A percentile compares a stretch with the other conserved stretches of the same genome.
phyloP scores from a whole-genome alignment of 2,329 filamentous ascomycete species.

The Blastomyces gilchristii region DNA sequence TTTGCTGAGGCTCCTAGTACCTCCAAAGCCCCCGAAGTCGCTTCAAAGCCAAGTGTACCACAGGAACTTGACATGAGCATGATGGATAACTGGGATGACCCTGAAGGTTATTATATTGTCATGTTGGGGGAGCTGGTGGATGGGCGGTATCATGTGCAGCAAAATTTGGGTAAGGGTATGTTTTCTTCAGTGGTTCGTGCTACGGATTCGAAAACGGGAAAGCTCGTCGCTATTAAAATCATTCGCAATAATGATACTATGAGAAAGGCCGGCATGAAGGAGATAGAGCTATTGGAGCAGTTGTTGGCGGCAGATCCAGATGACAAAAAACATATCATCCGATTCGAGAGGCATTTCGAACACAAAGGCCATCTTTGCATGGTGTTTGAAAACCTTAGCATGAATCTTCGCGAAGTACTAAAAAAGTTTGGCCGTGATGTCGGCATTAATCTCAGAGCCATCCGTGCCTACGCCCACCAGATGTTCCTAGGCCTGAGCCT shows the following conservation, averaged over 20 bases:
- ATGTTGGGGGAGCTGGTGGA: slow-evolving; percentile 85
- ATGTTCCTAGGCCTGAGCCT: slow-evolving; percentile 84
- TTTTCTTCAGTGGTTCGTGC: slow-evolving; percentile 94
- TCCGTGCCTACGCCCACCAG: slow-evolving; percentile 82
- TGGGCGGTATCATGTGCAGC: slow-evolving; percentile 77
- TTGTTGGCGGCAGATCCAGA: slow-evolving; percentile 77
- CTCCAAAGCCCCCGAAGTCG: slow-evolving; percentile 41
- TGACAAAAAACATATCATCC: slow-evolving; percentile 83
- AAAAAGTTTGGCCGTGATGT: slow-evolving; percentile 94
- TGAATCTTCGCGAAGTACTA: slow-evolving; percentile 86
- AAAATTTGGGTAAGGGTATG: slow-evolving; percentile 83
- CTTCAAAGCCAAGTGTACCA: slow-evolving; percentile 42
- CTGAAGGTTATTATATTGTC: slow-evolving; percentile 93
- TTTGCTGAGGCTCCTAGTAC: slow-evolving; percentile 63
- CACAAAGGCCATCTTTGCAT: slow-evolving; percentile 94
- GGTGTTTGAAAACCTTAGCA: slow-evolving; percentile 86
- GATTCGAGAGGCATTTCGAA: slow-evolving; percentile 77
- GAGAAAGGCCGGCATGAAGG: slow-evolving; percentile 81
- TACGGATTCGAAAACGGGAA: slow-evolving; percentile 61
- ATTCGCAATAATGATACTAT: slow-evolving; percentile 94
- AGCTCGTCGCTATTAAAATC: slow-evolving; percentile 90
- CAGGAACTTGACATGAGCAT: slow-evolving; percentile 60
- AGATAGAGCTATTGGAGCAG: slow-evolving; percentile 85
- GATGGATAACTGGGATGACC: slow-evolving; percentile 86
- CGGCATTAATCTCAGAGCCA: slow-evolving; percentile 79